phyloP scores from a whole-genome alignment of 345 rosid genomes.

The Trapa incisa region DNA sequence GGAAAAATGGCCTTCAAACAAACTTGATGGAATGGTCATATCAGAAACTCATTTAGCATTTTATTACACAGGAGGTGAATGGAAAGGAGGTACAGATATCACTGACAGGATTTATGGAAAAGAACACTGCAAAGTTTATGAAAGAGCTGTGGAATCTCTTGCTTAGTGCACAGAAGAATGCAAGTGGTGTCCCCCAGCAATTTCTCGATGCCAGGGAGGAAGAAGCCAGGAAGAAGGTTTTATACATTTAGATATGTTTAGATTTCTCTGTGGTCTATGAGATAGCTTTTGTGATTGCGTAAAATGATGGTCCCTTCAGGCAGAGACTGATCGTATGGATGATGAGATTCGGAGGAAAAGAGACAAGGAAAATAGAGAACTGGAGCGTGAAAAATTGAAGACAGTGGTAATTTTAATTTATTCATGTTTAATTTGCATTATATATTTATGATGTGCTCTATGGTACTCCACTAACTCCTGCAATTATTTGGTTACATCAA shows the following conservation, averaged over 20 bases:
- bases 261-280: slow-evolving; percentile 2
- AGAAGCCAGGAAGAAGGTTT: slow-evolving; percentile 66
- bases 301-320: slow-evolving; percentile 29
- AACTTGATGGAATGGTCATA: not conserved
- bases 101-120: slow-evolving; percentile 97
- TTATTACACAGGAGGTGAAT: slow-evolving; percentile 49
- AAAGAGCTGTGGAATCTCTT: slow-evolving; percentile 96
- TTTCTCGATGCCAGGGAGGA: slow-evolving; percentile 81
- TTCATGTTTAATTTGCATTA: slow-evolving; percentile 57
- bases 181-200: slow-evolving; percentile 86
- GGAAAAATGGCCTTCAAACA: not conserved
- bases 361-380: slow-evolving; percentile 49
- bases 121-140: slow-evolving; percentile 89
- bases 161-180: slow-evolving; percentile 75
- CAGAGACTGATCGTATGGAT: slow-evolving; percentile 42
- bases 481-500: slow-evolving; percentile 99
- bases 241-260: not conserved
- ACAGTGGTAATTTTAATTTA: slow-evolving; percentile 63
- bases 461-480: slow-evolving; percentile 97
- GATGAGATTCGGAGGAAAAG: slow-evolving; percentile 55
- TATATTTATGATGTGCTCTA: slow-evolving; percentile 10
- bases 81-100: slow-evolving; percentile 85
- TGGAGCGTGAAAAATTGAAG: slow-evolving; percentile 34
- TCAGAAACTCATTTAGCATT: not conserved
- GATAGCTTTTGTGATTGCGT: not conserved